A percentile compares a stretch with the other conserved stretches of the same genome.
Evolutionary conservation across 2,329 filamentous ascomycete species (phyloP).

Genomic region (Zalaria sp.): DNA sequence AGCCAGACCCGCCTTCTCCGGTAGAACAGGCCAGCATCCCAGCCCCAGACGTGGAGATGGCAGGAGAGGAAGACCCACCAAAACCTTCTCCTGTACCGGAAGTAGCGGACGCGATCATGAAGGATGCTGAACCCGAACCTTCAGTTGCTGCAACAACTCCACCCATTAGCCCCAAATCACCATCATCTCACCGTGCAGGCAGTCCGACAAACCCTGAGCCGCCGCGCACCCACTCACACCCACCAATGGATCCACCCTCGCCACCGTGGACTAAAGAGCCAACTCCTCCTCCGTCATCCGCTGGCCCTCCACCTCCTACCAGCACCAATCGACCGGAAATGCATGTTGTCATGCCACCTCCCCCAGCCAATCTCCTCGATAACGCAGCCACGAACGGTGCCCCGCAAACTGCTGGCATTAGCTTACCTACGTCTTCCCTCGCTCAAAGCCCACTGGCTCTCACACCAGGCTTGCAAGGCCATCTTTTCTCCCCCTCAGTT

Average conservation of each 20-base stretch:
- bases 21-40: too few relatives aligned
- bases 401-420: constrained; percentile 2
- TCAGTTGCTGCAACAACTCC: neutral
- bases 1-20: too few relatives aligned
- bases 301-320: constrained; percentile 12
- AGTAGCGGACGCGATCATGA: constrained; percentile 27
- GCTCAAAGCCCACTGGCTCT: constrained; percentile 13
- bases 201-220: neutral
- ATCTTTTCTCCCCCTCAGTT: constrained; percentile 22
- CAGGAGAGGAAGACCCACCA: constrained; percentile 3
- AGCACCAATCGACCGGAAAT: constrained; percentile 7
- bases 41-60: too few relatives aligned
- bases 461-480: constrained; percentile 6
- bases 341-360: constrained; percentile 20
- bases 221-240: constrained; percentile 10
- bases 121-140: constrained; percentile 18
- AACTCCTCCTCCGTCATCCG: constrained; percentile 6
- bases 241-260: constrained; percentile 18
- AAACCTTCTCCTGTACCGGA: neutral
- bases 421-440: constrained; percentile 5
- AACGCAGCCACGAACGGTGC: constrained; percentile 9
- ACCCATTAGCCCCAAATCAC: neutral
- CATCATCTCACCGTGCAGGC: neutral
- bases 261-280: constrained; percentile 8
- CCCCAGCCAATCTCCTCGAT: constrained; percentile 13